Evolutionary conservation across 495 filamentous ascomycete species (phyloP), one percentile per base, ranked within the genome.

Genomic region (Hypomontagnella submonticulosa): DNA sequence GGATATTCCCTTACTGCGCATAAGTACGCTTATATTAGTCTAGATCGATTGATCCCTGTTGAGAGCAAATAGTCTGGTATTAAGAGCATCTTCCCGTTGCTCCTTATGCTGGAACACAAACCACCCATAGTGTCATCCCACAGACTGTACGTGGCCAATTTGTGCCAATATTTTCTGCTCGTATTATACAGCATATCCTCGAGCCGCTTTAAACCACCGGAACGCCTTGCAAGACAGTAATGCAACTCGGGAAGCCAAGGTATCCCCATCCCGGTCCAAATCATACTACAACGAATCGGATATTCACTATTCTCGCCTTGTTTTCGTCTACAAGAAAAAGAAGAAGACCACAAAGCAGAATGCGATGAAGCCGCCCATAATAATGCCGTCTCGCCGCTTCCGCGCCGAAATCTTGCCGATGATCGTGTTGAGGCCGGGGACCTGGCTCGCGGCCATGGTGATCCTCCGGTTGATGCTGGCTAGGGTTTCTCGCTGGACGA

Each of bases 321-420:
- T 11, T 37, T 12, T 32, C 50, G 18, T 9, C 76, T 70, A 97
- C 75, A 89, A 77, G 71, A 98, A 92, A 68, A 87, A 94, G 71
- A 95, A 85, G 70, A 98, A 79, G 84, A 93, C 79, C 67, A 98
- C 79, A 75, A 92, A 93, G 75, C 96, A 98, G 70, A 96, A 80
- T 3, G 92, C 93, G 73, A 99, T 92, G 72, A 98, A 94, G 27
- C 80, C 80, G 27, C 91, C 95, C 76, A 99, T 82, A 40, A 99
- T 96, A 52, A 99, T 88, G 47, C 93, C 93, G 81, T 99, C 95
- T 69, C 96, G 85, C 76, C 93, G 87, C 86, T 96, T 94, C 83
- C 96, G 96, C 60, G 90, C 88, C 63, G 93, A 93, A 70, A 99
- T 99, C 81, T 93, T 88, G 42, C 88, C 88, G 64, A 99, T 97